Evolutionary conservation across 2,329 filamentous ascomycete species (phyloP).

Genomic region (Alternaria atra): DNA sequence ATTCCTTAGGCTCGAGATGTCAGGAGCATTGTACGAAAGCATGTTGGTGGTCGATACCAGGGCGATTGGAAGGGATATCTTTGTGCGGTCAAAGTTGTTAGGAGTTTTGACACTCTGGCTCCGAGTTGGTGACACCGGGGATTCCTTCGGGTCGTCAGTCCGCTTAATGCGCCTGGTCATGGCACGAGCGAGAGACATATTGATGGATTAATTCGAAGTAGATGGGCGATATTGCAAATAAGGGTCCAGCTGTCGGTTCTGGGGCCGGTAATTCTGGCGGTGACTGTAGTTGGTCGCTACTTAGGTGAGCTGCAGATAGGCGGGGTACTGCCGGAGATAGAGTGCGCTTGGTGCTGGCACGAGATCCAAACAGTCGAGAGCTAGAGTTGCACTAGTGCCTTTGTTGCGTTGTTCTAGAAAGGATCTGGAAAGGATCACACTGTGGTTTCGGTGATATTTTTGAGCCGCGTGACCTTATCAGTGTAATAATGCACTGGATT

Average conservation of each 20-base stretch:
- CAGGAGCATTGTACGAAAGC: conserved; percentile 92
- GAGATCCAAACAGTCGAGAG: conserved; percentile 29
- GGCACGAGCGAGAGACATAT: conserved; percentile 71
- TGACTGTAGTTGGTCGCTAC: conserved; percentile 38
- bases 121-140: conserved; percentile 46
- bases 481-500: conserved; percentile 37
- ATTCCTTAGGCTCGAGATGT: conserved; percentile 64
- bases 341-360: conserved; percentile 38
- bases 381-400: conserved; percentile 27
- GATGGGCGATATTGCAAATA: conserved; percentile 37
- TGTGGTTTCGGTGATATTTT: conserved; percentile 32
- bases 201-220: conserved; percentile 45
- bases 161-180: conserved; percentile 75
- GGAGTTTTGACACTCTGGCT: conserved; percentile 58
- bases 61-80: conserved; percentile 88
- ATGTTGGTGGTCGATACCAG: conserved; percentile 95
- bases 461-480: conserved; percentile 36
- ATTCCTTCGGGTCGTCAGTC: conserved; percentile 46
- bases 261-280: conserved; percentile 44
- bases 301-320: conserved; percentile 36
- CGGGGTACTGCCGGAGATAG: conserved; percentile 50
- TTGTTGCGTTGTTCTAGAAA: conserved; percentile 33
- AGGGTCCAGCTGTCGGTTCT: conserved; percentile 35
- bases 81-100: conserved; percentile 65
- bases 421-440: conserved; percentile 31